These are phyloP conservation scores for Leccinum solheimii DNA, from an alignment of 1,284 basidiomycete species.

Conservation along the genomic window DNA sequence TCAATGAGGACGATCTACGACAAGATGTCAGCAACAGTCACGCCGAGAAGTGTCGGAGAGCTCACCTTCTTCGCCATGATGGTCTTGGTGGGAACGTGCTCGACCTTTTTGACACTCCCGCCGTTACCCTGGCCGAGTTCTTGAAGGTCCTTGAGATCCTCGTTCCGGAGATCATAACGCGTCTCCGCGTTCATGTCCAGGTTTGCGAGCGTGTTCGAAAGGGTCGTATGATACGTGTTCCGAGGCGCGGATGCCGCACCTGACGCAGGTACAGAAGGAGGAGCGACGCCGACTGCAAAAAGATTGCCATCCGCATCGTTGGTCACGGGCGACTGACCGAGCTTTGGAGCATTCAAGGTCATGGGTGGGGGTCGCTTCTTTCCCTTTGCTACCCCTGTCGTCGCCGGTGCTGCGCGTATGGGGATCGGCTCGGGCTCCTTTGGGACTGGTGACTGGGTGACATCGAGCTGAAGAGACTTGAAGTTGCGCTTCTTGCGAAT, in stretches of 20 bases:
- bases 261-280: constrained; percentile 43
- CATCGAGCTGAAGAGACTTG: constrained; percentile 70
- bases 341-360: constrained; percentile 49
- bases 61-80: constrained; percentile 95
- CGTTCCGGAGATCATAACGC: constrained; percentile 75
- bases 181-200: constrained; percentile 74
- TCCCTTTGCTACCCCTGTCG: constrained; percentile 36
- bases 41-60: constrained; percentile 9
- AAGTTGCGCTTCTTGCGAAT: constrained; percentile 81
- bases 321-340: constrained; percentile 44
- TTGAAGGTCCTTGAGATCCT: constrained; percentile 80
- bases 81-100: constrained; percentile 85
- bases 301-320: constrained; percentile 41
- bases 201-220: constrained; percentile 73
- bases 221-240: constrained; percentile 68
- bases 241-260: constrained; percentile 46
- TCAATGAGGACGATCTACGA: constrained; percentile 93
- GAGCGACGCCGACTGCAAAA: constrained; percentile 38
- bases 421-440: constrained; percentile 41
- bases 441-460: constrained; percentile 45
- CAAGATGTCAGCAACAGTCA: not conserved
- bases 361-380: constrained; percentile 68
- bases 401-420: constrained; percentile 38
- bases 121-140: constrained; percentile 98
- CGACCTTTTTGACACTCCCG: constrained; percentile 95